Evolutionary conservation across 768 basidiomycete genomes (phyloP).

Genomic region (Dentipellis fragilis): DNA sequence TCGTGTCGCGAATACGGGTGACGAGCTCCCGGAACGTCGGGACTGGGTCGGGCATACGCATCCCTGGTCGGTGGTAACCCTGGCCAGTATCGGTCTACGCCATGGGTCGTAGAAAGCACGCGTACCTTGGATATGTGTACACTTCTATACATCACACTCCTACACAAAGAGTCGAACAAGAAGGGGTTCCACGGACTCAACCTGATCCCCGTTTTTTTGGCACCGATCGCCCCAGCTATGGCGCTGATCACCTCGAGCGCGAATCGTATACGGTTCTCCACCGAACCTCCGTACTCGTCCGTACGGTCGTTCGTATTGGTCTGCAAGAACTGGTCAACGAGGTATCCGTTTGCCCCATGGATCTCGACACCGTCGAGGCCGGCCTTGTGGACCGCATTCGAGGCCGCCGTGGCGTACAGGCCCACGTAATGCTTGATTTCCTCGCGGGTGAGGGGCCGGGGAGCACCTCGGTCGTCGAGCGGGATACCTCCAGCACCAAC

Average conservation of each 20-base stretch:
- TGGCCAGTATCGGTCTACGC: not conserved
- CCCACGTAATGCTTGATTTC: not conserved
- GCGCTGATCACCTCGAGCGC: not conserved
- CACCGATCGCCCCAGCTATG: not conserved
- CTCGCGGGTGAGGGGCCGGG: not conserved
- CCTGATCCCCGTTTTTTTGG: not conserved
- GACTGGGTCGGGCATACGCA: slow-evolving; percentile 16
- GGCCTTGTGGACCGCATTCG: not conserved
- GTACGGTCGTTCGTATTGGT: not conserved
- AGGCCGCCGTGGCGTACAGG: not conserved
- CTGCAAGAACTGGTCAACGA: not conserved
- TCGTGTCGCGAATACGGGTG: slow-evolving; percentile 11
- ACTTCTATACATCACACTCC: too few species aligned
- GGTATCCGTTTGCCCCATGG: not conserved
- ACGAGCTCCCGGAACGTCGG: slow-evolving; percentile 18
- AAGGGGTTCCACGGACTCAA: not conserved
- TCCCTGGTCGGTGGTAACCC: not conserved
- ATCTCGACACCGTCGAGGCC: not conserved
- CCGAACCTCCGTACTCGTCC: not conserved
- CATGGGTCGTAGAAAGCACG: not conserved
- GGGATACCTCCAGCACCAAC: not conserved
- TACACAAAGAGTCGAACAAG: too few species aligned
- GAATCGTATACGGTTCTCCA: not conserved
- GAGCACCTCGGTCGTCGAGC: not conserved
- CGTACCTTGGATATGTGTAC: not conserved